phyloP scores from a whole-genome alignment of 176 grass and related monocot genomes.

The Musa acuminata region DNA sequence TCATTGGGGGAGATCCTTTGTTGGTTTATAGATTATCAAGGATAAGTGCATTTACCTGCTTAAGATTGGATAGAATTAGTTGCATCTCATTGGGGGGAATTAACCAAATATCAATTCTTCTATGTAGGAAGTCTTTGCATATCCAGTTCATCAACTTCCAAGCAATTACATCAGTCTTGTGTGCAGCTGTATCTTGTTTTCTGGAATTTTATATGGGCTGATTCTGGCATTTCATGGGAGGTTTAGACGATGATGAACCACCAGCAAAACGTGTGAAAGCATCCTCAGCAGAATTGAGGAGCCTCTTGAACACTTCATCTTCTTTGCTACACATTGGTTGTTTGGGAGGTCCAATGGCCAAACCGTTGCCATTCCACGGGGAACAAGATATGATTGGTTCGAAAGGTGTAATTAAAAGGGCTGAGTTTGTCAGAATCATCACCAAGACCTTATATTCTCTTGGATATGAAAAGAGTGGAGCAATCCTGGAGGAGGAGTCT shows the following conservation, averaged over 20 bases:
- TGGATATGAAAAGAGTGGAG: constrained; percentile 78
- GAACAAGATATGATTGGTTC: constrained; percentile 67
- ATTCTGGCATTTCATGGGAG: constrained; percentile 92
- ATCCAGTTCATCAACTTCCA: not conserved
- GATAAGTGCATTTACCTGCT: not conserved
- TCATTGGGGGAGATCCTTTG: too few species aligned
- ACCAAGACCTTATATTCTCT: constrained; percentile 74
- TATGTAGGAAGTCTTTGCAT: constrained; percentile 25
- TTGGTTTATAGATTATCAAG: not conserved
- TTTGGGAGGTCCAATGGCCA: constrained; percentile 80
- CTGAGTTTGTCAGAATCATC: constrained; percentile 89
- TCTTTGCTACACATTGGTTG: constrained; percentile 37
- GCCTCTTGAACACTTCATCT: constrained; percentile 36
- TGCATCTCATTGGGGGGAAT: not conserved
- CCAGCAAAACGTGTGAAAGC: constrained; percentile 80
- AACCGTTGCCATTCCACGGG: constrained; percentile 57
- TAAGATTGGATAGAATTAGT: not conserved
- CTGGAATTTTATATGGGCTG: constrained; percentile 55
- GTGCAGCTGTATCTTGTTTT: constrained; percentile 24
- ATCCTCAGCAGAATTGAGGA: constrained; percentile 49
- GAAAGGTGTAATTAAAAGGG: constrained; percentile 81
- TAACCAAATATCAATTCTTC: not conserved
- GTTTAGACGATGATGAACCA: constrained; percentile 83
- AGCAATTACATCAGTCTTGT: not conserved
- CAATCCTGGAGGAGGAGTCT: constrained; percentile 80